Base-by-base conservation (phyloP, 2,329 filamentous ascomycete genomes). In the Nemania sp. region DNA sequence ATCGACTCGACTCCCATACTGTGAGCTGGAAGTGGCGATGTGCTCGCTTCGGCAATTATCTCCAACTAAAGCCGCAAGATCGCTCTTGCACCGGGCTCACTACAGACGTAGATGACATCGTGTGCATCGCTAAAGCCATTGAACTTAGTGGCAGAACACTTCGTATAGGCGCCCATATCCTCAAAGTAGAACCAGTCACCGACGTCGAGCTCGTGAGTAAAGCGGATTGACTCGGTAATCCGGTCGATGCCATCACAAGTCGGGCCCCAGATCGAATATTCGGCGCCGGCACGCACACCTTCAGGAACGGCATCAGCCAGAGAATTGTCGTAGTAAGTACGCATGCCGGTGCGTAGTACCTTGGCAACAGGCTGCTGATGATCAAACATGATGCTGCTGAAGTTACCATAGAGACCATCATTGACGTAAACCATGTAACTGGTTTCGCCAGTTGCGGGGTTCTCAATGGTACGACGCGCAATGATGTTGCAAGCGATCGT, bases 151-250 rank as follows among this genome's bases (percentile, higher is more conserved):
- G 96, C 95, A 68, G 94, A 98, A 86, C 95, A 98, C 86, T 94
- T 97, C 75, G 96, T 98, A 82, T 99, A 99, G 26, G 96, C 95
- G 63, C 96, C 96, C 96, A 99, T 99, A 70, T 97, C 90, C 83
- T 98, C 93, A 81, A 99, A 99, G 84, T 97, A 99, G 62, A 99
- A 86, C 96, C 96, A 99, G 80, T 99, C 96, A 60, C 96, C 96
- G 7, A 97, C 93, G 77, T 98, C 91, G 51, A 99, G 84, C 55
- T 92, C 87, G 61, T 92, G 89, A 38, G 89, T 83, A 76, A 98
- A 93, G 70, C 86, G 88, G 80, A 92, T 93, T 78, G 90, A 92
- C 79, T 93, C 89, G 57, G 92, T 89, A 81, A 99, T 97, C 80
- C 94, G 92, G 82, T 99, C 96, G 76, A 99, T 98, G 68, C 96